phyloP scores from a whole-genome alignment of 1,139 yeast species.

The Pichia sp. region DNA sequence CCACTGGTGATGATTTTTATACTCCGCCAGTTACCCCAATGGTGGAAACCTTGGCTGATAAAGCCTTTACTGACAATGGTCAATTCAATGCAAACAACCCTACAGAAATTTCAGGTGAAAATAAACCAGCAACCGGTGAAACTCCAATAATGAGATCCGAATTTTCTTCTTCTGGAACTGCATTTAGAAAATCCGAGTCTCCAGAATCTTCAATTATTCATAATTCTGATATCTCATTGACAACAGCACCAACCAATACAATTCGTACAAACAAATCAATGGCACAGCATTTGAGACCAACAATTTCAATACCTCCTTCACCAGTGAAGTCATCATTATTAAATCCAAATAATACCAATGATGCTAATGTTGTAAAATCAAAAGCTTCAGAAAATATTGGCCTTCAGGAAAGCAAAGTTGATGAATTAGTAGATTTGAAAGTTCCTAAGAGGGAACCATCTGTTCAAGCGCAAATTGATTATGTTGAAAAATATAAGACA shows the following conservation, averaged over 20 bases:
- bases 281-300: constrained; percentile 30
- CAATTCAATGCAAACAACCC: background rate
- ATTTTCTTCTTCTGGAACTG: background rate
- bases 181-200: constrained; percentile 6
- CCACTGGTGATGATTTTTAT: constrained; percentile 2
- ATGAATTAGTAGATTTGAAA: constrained; percentile 7
- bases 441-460: constrained; percentile 23
- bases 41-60: constrained; percentile 1
- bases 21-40: constrained; percentile 11
- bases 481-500: constrained; percentile 4
- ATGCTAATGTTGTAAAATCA: too few species aligned
- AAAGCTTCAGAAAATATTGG: too few species aligned
- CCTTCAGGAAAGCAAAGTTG: background rate
- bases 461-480: constrained; percentile 12
- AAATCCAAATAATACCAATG: background rate
- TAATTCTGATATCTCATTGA: background rate
- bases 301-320: constrained; percentile 2
- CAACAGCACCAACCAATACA: constrained; percentile 1
- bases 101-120: background rate
- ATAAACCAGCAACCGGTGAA: too few species aligned
- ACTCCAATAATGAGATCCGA: background rate
- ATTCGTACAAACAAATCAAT: constrained; percentile 16
- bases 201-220: constrained; percentile 6
- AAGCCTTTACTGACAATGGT: too few species aligned
- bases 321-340: background rate